Evolutionary conservation across 1,284 basidiomycete species (phyloP).

Genomic region (Moniliophthora roreri): DNA sequence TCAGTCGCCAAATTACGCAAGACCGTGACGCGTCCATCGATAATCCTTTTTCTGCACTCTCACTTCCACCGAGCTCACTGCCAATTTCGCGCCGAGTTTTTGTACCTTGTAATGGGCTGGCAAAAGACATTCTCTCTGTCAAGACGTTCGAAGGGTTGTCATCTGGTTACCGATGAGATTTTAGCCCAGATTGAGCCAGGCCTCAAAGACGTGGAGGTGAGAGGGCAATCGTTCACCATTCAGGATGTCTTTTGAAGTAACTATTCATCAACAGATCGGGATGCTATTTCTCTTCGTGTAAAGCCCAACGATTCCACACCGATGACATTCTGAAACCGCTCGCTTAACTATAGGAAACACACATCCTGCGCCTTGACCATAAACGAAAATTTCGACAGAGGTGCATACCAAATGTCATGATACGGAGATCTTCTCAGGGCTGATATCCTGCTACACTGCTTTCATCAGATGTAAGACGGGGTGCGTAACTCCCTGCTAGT

Average conservation of each 20-base stretch:
- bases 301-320: conserved; percentile 22
- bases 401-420: conserved; percentile 29
- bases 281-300: conserved; percentile 79
- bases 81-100: neutral
- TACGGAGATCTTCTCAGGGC: neutral
- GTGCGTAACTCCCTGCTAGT: conserved; percentile 24
- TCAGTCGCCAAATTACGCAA: no score
- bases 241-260: neutral
- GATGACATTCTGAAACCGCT: neutral
- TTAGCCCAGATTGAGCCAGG: conserved; percentile 72
- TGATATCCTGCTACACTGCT: neutral
- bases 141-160: conserved; percentile 68
- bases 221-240: conserved; percentile 14
- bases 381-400: conserved; percentile 83
- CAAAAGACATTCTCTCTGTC: conserved; percentile 82
- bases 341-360: conserved; percentile 69
- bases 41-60: neutral
- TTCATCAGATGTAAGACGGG: conserved; percentile 57
- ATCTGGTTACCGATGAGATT: conserved; percentile 87
- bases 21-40: no score
- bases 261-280: conserved; percentile 50
- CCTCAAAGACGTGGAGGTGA: conserved; percentile 66
- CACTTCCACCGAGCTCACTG: neutral
- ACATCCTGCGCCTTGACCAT: conserved; percentile 88
- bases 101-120: conserved; percentile 71